Base-by-base conservation (phyloP, 2,329 filamentous ascomycete genomes). In the Achaetomium macrosporum region DNA sequence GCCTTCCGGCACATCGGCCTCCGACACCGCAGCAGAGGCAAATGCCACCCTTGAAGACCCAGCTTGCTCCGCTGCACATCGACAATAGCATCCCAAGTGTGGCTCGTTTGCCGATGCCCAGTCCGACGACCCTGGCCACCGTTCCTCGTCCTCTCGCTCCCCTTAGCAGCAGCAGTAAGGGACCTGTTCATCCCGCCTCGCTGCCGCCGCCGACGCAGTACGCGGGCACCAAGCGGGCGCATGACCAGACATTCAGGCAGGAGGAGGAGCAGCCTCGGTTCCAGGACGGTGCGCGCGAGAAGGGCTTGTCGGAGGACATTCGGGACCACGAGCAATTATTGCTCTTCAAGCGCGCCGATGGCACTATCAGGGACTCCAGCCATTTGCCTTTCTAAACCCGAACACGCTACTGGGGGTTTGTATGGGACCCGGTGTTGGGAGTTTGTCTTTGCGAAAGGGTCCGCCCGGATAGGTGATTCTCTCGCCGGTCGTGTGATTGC, bases 181-280 rank as follows among this genome's bases (percentile, higher is more conserved):
- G 48, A 3, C 55, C 57, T 2, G 31, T 56, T 6, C 54, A 56
- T 43, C 57, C 57, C 2, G 35, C 42, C 3, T 42, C 50, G 9
- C 54, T 57, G 16, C 56, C 55, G 29, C 51, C 54, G 25, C 54
- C 54, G 7, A 15, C 50, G 9, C 48, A 46, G 44, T 57, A 60
- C 29, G 61, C 61, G 11, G 61, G 61, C 10, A 57, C 57, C 2
- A 63, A 63, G 53, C 59, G 61, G 1, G 52, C 56, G 6, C 59
- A 57, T 47, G 60, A 58, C 31, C 45, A 61, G 43, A 53, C 57
- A 3, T 63, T 63, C 47, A 35, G 51, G n/a, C 46, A 35, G 1
- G 56, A 58, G 25, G 0, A 16, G 4, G 55, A 59, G 2, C 15
- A 25, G 13, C 33, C 39, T 6, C 55, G 57, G 15, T 53, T 42